phyloP scores from a whole-genome alignment of 805 yeast genomes.

The Candida vartiovaarae region DNA sequence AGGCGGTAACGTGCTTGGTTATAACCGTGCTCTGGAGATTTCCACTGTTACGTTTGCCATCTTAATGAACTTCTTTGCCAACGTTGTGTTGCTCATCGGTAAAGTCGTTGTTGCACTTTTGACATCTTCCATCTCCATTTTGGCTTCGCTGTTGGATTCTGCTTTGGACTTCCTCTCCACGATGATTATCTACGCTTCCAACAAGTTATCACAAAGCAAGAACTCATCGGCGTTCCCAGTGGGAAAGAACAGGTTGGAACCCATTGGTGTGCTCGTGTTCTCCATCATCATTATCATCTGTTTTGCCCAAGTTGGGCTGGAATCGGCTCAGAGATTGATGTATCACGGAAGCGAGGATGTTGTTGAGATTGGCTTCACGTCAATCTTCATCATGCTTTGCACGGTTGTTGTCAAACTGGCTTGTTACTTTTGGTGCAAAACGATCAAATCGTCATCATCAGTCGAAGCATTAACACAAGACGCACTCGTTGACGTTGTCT shows the following conservation, averaged over 20 bases:
- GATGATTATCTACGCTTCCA: slow-evolving; percentile 58
- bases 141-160: slow-evolving; percentile 77
- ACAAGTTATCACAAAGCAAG: slow-evolving; percentile 38
- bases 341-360: slow-evolving; percentile 28
- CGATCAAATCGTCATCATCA: slow-evolving; percentile 54
- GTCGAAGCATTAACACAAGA: slow-evolving; percentile 79
- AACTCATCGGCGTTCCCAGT: slow-evolving; percentile 56
- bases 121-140: slow-evolving; percentile 65
- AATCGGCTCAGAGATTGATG: slow-evolving; percentile 46
- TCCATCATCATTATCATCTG: slow-evolving; percentile 65
- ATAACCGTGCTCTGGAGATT: slow-evolving; percentile 35
- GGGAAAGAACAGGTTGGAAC: slow-evolving; percentile 68
- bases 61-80: slow-evolving; percentile 53
- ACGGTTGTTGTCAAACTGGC: slow-evolving; percentile 55
- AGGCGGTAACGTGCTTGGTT: slow-evolving; percentile 48
- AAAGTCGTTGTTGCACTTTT: slow-evolving; percentile 53
- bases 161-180: slow-evolving; percentile 69
- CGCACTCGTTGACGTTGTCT: slow-evolving; percentile 70
- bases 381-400: slow-evolving; percentile 51
- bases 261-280: slow-evolving; percentile 70
- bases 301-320: slow-evolving; percentile 65
- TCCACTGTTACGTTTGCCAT: slow-evolving; percentile 52
- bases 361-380: slow-evolving; percentile 42
- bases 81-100: slow-evolving; percentile 51
- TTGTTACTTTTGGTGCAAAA: slow-evolving; percentile 59